Evolutionary conservation across 1,284 basidiomycete genomes (phyloP), one percentile per base, ranked within the genome.

Genomic region (Microbotryum scabiosae): DNA sequence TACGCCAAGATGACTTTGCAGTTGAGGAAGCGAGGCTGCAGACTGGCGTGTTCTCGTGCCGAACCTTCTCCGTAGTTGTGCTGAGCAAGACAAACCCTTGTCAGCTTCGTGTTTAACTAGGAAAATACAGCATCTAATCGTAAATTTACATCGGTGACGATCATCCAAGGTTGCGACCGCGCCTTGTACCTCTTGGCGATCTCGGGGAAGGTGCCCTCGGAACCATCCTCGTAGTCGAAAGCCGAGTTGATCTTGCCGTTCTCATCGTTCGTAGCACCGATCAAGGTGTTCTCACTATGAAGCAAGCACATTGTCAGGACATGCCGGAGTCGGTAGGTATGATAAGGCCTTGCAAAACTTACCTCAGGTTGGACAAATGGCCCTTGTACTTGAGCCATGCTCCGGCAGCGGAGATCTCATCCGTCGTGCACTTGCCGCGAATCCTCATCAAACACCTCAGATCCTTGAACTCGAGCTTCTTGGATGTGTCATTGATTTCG

Each of bases 381-480:
- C 70, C 88, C 74, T 91, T 98, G 80, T 96, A 99, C 79, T 97
- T 97, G 68, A 98, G 79, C 96, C 96, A 98, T 46, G 90, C 88
- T 2, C 92, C 92, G 32, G 92, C 93, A 54, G 93, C 92, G 47
- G 88, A 91, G 62, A 97, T 97, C 75, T 97, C 92, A 73, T 99
- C 96, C 30, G 96, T 99, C 20, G 94, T 98, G 77, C 94, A 98
- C 78, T 99, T 98, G 52, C 96, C 96, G 68, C 89, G 80, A 20
- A 98, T 89, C 28, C 92, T 80, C 82, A 98, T 84, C 57, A 99
- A 76, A 61, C 94, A 90, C 70, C 73, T 66, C 57, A 78, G 64
- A 43, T 71, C 66, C 23, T 90, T 86, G 16, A 98, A 80, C 79
- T 98, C 96, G 57, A 86, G 76, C 21, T 82, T 57, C 80, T 64